A percentile compares a stretch with the other conserved stretches of the same genome.
phyloP scores from a whole-genome alignment of 1,139 yeast species.

The Hansenula anomala region DNA sequence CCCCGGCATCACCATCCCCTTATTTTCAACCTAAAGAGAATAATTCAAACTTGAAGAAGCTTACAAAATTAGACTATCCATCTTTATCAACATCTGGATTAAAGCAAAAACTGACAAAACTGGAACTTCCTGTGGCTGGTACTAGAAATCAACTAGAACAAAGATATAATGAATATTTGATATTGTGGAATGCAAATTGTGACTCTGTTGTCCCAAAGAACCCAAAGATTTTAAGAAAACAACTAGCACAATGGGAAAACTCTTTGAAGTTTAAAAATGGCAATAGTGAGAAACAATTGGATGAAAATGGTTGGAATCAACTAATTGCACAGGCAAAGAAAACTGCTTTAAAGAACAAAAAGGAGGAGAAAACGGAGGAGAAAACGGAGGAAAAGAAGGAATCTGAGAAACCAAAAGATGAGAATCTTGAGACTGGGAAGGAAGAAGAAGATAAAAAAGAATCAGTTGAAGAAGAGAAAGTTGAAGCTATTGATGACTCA shows the following conservation, averaged over 20 bases:
- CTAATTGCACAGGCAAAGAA: slow-evolving; percentile 47
- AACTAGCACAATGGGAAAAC: slow-evolving; percentile 68
- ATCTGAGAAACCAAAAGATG: slow-evolving; percentile 4
- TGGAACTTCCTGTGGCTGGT: slow-evolving; percentile 60
- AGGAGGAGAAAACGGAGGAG: slow-evolving; percentile 1
- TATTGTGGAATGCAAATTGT: slow-evolving; percentile 76
- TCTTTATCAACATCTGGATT: slow-evolving; percentile 57
- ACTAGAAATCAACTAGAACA: slow-evolving; percentile 58
- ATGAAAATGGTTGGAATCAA: slow-evolving; percentile 43
- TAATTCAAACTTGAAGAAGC: slow-evolving; percentile 17
- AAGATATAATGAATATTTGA: slow-evolving; percentile 74
- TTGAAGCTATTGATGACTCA: background rate
- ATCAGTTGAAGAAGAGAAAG: slow-evolving; percentile 1
- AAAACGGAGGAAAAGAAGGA: too few relatives aligned
- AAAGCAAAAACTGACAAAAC: slow-evolving; percentile 50
- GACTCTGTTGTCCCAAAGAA: slow-evolving; percentile 70
- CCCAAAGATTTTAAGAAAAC: slow-evolving; percentile 47
- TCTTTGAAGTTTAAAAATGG: slow-evolving; percentile 20
- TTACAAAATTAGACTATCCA: slow-evolving; percentile 60
- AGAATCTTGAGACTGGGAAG: background rate
- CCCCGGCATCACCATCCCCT: slow-evolving; percentile 14
- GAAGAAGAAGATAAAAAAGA: too few relatives aligned
- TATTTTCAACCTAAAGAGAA: slow-evolving; percentile 7
- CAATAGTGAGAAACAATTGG: slow-evolving; percentile 28
- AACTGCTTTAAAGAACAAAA: slow-evolving; percentile 23